Percentiles rank a stretch among this genome's conserved stretches.
phyloP scores from a whole-genome alignment of 345 rosid genomes.

The Salix brachista region DNA sequence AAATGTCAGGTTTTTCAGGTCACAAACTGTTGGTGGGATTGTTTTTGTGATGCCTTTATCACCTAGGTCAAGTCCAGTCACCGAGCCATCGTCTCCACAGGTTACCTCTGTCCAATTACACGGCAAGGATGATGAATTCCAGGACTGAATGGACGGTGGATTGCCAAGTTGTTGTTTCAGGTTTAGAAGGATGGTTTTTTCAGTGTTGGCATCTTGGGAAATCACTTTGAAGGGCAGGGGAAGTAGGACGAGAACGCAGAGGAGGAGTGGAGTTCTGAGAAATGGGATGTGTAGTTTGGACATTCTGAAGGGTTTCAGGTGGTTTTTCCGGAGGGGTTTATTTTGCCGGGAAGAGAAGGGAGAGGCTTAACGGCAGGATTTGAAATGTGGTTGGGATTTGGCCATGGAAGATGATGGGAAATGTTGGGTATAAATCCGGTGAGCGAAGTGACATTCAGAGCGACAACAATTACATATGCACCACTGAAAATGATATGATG shows the following conservation, averaged over 20 bases:
- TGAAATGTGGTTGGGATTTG: slow-evolving; percentile 11
- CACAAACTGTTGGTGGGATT: slow-evolving; percentile 57
- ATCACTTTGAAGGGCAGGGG: slow-evolving; percentile 37
- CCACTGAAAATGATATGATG: not conserved
- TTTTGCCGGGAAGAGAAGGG: slow-evolving; percentile 1
- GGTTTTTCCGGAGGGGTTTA: not conserved
- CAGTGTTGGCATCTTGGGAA: slow-evolving; percentile 37
- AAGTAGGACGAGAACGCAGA: slow-evolving; percentile 30
- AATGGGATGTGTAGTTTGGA: slow-evolving; percentile 21
- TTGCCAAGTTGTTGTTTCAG: slow-evolving; percentile 53
- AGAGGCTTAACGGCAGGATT: not conserved
- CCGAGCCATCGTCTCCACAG: slow-evolving; percentile 36
- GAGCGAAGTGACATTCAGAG: not conserved
- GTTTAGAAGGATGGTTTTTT: slow-evolving; percentile 47
- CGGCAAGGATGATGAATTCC: slow-evolving; percentile 58
- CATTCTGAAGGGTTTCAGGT: slow-evolving; percentile 29
- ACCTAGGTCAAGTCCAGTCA: slow-evolving; percentile 37
- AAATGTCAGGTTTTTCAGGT: slow-evolving; percentile 46
- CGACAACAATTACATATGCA: not conserved
- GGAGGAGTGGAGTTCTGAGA: not conserved
- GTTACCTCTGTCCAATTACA: slow-evolving; percentile 58
- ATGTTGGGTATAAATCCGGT: not conserved
- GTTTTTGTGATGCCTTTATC: slow-evolving; percentile 35
- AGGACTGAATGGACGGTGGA: slow-evolving; percentile 49
- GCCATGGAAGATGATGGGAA: not conserved